These are phyloP conservation scores for Exophiala sideris DNA, from an alignment of 2,329 filamentous ascomycete genomes.

Conservation along the genomic window DNA sequence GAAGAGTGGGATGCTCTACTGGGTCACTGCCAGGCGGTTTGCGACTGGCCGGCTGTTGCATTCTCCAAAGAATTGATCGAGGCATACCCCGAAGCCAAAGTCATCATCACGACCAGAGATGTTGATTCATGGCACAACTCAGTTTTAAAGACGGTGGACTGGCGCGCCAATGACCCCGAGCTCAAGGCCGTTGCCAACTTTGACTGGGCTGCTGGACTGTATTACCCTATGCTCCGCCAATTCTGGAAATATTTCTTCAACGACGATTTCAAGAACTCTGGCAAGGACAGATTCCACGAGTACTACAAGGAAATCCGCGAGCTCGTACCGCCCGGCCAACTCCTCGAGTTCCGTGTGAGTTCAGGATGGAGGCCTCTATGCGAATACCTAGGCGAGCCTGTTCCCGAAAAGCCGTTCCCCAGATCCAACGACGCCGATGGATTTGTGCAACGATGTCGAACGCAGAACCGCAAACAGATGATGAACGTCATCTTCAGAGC, in stretches of 20 bases:
- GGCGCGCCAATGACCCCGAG: constrained; percentile 64
- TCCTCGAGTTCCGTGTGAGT: constrained; percentile 54
- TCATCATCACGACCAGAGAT: constrained; percentile 65
- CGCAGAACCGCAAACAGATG: constrained; percentile 55
- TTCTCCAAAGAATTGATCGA: constrained; percentile 69
- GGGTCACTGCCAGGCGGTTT: constrained; percentile 62
- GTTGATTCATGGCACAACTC: constrained; percentile 63
- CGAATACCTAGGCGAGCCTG: constrained; percentile 52
- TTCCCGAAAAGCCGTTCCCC: constrained; percentile 49
- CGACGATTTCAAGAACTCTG: constrained; percentile 62
- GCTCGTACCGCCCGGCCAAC: constrained; percentile 47
- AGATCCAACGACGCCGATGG: constrained; percentile 54
- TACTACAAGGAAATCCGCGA: constrained; percentile 54
- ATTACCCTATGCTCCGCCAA: constrained; percentile 67
- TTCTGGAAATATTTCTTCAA: constrained; percentile 68
- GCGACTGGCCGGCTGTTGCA: constrained; percentile 65
- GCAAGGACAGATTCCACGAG: constrained; percentile 60
- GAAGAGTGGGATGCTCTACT: constrained; percentile 68
- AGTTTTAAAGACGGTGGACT: constrained; percentile 65
- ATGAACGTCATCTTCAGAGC: constrained; percentile 53
- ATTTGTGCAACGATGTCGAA: constrained; percentile 54
- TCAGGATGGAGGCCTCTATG: constrained; percentile 55
- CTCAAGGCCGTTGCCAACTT: constrained; percentile 53
- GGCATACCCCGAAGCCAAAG: constrained; percentile 69
- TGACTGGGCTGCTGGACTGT: constrained; percentile 65